Conservation (phyloP, 257 asterid species). For the Anisodus tanguticus region DNA sequence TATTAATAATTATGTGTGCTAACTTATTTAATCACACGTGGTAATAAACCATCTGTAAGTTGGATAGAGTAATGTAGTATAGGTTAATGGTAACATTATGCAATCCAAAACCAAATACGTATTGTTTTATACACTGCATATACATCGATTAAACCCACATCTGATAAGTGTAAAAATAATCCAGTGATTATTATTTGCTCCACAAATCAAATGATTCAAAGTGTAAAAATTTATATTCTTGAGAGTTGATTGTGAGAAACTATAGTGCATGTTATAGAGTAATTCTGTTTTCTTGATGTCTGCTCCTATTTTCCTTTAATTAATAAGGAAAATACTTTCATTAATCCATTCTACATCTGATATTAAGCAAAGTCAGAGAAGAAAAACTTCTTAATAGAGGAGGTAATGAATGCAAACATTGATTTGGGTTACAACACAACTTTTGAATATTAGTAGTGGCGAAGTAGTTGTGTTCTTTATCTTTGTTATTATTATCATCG, state of each 20-base stretch:
- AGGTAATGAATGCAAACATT: background rate
- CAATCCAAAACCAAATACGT: background rate
- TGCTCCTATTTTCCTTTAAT: background rate
- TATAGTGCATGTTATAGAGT: background rate
- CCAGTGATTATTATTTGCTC: background rate
- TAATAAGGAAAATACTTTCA: background rate
- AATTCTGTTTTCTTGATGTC: background rate
- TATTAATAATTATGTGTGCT: background rate
- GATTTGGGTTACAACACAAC: background rate
- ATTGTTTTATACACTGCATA: background rate
- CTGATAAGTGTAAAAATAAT: background rate
- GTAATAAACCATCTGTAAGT: background rate
- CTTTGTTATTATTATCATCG: background rate
- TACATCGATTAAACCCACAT: background rate
- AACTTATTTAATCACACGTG: background rate
- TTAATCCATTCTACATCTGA: background rate
- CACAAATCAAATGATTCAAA: background rate
- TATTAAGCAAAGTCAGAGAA: background rate
- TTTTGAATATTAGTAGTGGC: conserved; percentile 9
- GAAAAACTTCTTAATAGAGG: background rate
- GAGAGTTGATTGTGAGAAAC: background rate
- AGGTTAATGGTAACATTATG: background rate
- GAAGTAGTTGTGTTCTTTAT: background rate
- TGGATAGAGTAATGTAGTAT: conserved; percentile 2
- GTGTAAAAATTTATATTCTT: background rate